Conservation (phyloP, 805 yeast genomes). For the Saturnispora saitoi region DNA sequence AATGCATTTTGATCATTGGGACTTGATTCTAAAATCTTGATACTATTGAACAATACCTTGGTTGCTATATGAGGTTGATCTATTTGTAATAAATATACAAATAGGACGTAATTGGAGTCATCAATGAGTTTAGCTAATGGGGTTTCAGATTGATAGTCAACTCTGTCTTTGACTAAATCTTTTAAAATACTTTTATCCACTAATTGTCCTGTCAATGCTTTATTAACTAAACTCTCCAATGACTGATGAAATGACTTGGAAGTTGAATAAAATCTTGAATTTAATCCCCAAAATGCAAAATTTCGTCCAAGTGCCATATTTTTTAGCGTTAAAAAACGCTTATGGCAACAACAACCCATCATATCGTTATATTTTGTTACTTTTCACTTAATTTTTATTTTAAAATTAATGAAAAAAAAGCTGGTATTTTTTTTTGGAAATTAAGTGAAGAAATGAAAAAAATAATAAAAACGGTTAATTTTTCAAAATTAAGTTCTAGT, state of each 20-base stretch:
- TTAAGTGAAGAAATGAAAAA: neutral
- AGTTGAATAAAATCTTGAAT: neutral
- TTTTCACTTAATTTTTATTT: neutral
- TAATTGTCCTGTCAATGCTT: neutral
- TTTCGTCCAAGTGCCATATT: neutral
- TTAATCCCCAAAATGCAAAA: neutral
- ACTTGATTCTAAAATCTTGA: neutral
- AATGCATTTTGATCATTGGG: neutral
- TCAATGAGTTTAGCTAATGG: neutral
- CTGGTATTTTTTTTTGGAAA: neutral
- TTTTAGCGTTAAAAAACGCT: neutral
- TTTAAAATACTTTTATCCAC: neutral
- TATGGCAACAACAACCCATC: neutral
- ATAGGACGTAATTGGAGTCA: neutral
- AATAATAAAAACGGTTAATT: neutral
- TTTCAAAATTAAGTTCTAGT: neutral
- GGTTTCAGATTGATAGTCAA: neutral
- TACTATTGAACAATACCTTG: neutral
- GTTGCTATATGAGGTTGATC: conserved; percentile 8
- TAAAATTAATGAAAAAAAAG: neutral
- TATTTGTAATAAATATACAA: neutral
- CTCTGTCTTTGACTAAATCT: neutral
- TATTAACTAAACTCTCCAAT: neutral
- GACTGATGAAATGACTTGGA: neutral
- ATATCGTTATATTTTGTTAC: neutral